These are phyloP conservation scores for Arthrobotrys sinensis DNA, from an alignment of 2,329 filamentous ascomycete genomes.

Conservation along the genomic window DNA sequence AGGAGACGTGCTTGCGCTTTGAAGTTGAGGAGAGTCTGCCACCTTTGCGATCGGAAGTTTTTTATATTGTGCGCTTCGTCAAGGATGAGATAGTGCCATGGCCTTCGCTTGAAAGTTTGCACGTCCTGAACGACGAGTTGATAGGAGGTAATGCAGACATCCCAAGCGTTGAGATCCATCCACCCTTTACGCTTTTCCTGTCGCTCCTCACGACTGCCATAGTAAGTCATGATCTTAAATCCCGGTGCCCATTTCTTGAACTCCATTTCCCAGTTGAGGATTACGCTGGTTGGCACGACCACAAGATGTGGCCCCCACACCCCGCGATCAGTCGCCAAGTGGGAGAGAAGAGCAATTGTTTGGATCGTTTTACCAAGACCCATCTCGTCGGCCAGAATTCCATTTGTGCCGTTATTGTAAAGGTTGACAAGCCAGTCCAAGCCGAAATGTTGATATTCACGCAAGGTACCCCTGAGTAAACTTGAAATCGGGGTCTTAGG, in stretches of 20 bases:
- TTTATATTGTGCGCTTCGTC: conserved; percentile 99
- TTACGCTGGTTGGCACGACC: conserved; percentile 96
- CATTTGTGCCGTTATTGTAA: conserved; percentile 93
- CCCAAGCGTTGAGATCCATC: conserved; percentile 94
- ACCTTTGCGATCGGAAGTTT: conserved; percentile 97
- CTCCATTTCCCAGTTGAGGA: conserved; percentile 99
- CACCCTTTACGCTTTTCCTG: conserved; percentile 92
- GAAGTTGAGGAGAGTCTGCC: conserved; percentile 95
- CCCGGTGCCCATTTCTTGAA: conserved; percentile 99
- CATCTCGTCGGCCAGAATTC: conserved; percentile 98
- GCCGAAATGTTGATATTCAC: conserved; percentile 97
- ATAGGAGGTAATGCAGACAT: conserved; percentile 97
- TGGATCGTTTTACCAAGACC: conserved; percentile 97
- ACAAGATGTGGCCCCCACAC: conserved; percentile 97
- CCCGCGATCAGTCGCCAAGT: conserved; percentile 89
- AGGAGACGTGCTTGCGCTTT: conserved; percentile 89
- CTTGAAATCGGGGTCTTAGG: conserved; percentile 82
- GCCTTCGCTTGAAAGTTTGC: conserved; percentile 89
- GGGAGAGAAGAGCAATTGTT: conserved; percentile 92
- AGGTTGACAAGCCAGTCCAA: conserved; percentile 95
- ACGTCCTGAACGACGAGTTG: conserved; percentile 95
- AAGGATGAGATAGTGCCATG: conserved; percentile 98
- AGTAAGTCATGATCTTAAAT: conserved; percentile 98
- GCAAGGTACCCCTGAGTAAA: conserved; percentile 86
- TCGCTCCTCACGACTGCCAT: conserved; percentile 92